Base-by-base conservation (phyloP, 1,284 basidiomycete species). In the Singerocomus inundabilis region DNA sequence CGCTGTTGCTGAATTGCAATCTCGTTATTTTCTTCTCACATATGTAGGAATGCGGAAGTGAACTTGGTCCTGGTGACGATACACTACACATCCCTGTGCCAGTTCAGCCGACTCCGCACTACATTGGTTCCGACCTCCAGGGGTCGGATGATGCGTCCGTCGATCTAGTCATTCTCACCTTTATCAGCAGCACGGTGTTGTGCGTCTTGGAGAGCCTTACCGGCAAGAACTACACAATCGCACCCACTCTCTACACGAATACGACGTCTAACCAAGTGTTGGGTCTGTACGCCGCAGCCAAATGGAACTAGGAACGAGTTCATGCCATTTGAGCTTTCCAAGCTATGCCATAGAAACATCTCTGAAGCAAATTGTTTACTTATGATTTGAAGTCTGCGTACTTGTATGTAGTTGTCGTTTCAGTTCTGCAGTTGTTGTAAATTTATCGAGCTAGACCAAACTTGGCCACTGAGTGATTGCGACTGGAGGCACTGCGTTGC, bases 61-160 rank as follows among this genome's bases (percentile, higher is more conserved):
- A n/a, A n/a, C 83, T 85, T 1, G 87, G 83, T 5, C 68, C 80
- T 12, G 88, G 87, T 11, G 88, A 90, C 60, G 88, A 90, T 62
- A 79, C 72, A 3, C 65, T 69, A 0, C 86, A 89, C 63, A 60
- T 68, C 3, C 77, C 85, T 1, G 59, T 88, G 45, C 76, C 82
- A 10, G 82, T 76, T 68, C 79, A 76, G 66, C 51, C 64, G 6
- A 53, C 66, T 12, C 84, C 86, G 0, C 72, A 75, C 59, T 88
- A 81, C 64, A 75, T 88, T 51, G 72, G 70, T 15, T 85, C 84
- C 1, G 65, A 72, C 29, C 57, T 78, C 1, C 82, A 84, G 0
- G 65, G 70, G 16, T 55, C 77, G 0, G 70, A 70, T 49, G 72
- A 77, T 49, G 73, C 77, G 0, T 71, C 73, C 0, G 73, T 89